phyloP scores from a whole-genome alignment of 78 protist species.

The Dictyostelium intermedium region DNA sequence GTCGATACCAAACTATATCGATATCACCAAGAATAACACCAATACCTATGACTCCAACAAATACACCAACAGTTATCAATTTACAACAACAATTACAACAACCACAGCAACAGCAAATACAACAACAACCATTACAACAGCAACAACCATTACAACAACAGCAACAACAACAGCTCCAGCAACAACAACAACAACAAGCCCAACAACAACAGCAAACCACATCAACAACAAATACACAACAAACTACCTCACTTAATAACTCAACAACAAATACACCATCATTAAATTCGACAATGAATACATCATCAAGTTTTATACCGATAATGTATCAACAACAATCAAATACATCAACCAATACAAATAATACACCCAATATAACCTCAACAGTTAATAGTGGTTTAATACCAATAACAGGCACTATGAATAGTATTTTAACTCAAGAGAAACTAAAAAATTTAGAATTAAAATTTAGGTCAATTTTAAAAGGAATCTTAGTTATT shows the following conservation, averaged over 20 bases:
- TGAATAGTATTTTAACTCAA: not conserved
- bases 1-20: conserved; percentile 27
- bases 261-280: not conserved
- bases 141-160: not conserved
- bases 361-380: not conserved
- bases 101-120: not conserved
- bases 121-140: not conserved
- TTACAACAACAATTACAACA: not conserved
- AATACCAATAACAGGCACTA: not conserved
- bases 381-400: not conserved
- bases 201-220: not conserved
- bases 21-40: not conserved
- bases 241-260: not conserved
- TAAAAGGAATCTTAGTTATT: conserved; percentile 57
- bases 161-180: not conserved
- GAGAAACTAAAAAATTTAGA: conserved; percentile 48
- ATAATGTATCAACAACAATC: conserved; percentile 27
- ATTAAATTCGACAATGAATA: not conserved
- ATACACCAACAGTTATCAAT: not conserved
- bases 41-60: not conserved
- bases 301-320: conserved; percentile 7
- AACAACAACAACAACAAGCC: not conserved
- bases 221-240: not conserved
- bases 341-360: not conserved
- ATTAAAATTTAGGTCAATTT: conserved; percentile 31